A percentile compares a stretch with the other conserved stretches of the same genome.
phyloP scores from a whole-genome alignment of 208 protist genomes.

The Leishmania turanica region DNA sequence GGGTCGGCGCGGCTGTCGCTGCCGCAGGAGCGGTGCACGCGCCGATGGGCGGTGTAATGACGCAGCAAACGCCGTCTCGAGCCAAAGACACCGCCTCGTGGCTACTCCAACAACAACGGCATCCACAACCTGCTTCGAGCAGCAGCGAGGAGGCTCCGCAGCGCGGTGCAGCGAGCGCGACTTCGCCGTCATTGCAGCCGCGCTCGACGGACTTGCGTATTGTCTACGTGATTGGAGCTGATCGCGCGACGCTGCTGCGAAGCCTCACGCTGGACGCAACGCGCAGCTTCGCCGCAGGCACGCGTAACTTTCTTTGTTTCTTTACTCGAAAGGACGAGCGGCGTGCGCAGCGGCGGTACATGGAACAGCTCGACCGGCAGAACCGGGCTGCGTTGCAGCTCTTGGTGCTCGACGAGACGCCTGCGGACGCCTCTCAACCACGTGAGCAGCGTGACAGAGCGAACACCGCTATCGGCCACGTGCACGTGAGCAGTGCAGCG shows the following conservation, averaged over 20 bases:
- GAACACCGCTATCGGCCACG: not conserved
- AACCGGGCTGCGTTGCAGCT: not conserved
- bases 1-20: not conserved
- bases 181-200: slow-evolving; percentile 6
- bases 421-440: not conserved
- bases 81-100: not conserved
- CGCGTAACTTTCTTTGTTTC: slow-evolving; percentile 52
- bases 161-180: not conserved
- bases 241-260: slow-evolving; percentile 56
- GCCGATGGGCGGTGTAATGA: not conserved
- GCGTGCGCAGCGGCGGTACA: slow-evolving; percentile 28
- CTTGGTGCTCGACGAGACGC: not conserved
- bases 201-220: slow-evolving; percentile 36
- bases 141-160: not conserved
- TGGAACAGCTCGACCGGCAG: slow-evolving; percentile 38
- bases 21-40: not conserved
- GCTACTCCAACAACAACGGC: not conserved
- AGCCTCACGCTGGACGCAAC: slow-evolving; percentile 54
- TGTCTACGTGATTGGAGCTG: slow-evolving; percentile 54
- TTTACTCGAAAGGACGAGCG: slow-evolving; percentile 49
- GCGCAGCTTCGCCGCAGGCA: slow-evolving; percentile 40
- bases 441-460: not conserved
- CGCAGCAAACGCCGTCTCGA: not conserved
- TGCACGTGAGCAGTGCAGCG: not conserved
- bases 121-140: not conserved